phyloP scores from a whole-genome alignment of 345 rosid genomes.

The Alliaria petiolata region DNA sequence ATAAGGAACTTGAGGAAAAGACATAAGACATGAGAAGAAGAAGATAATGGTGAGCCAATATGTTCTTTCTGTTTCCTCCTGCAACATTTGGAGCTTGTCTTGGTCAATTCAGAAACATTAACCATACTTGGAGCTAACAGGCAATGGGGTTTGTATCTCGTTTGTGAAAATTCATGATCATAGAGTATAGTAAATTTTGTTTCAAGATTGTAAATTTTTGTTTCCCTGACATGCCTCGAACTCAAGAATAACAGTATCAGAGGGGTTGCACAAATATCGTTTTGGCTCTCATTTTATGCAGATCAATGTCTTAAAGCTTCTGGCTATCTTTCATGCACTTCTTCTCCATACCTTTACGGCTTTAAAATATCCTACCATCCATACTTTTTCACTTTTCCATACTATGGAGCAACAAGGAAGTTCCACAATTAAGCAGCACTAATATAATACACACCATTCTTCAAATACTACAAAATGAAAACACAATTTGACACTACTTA shows the following conservation, averaged over 20 bases:
- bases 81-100: constrained; percentile 14
- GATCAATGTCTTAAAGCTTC: constrained; percentile 7
- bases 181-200: constrained; percentile 23
- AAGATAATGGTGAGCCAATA: background rate
- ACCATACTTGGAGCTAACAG: constrained; percentile 19
- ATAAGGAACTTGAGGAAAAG: constrained; percentile 47
- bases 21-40: constrained; percentile 49
- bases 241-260: background rate
- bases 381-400: background rate
- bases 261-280: background rate
- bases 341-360: background rate
- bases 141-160: constrained; percentile 16
- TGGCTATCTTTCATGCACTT: background rate
- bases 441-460: background rate
- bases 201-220: constrained; percentile 14
- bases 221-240: constrained; percentile 2
- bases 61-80: constrained; percentile 2
- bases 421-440: background rate
- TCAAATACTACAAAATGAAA: background rate
- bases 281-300: background rate
- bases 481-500: background rate
- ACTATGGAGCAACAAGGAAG: background rate
- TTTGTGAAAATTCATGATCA: constrained; percentile 17
- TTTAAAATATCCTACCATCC: background rate
- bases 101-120: background rate